Base-by-base conservation (phyloP, 1,139 yeast species). In the Nakaseomyces bracarensis region DNA sequence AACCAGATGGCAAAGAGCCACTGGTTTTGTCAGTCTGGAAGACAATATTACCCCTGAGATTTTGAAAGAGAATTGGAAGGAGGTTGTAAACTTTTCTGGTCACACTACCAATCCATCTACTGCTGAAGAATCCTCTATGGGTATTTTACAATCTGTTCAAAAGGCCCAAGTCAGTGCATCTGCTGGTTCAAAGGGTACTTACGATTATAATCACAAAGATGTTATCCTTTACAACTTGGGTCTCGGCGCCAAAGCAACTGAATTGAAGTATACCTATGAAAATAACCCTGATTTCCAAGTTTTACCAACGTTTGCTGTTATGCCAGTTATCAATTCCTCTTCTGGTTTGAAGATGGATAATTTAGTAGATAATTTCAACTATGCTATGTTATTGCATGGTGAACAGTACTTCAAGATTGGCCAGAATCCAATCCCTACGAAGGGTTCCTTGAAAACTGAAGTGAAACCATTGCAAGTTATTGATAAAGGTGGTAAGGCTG, bases 1-100 rank as follows among this genome's bases (percentile, higher is more conserved):
- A 66, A 87, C 96, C 43, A 77, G 97, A 70, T 87, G 94, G 93
- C 95, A 89, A 68, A 78, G 96, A 65, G 80, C 95, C 45, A 79
- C 79, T 51, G 97, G 97, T 54, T 82, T 78, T 43, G 86, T 82
- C 14, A 74, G 79, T 46, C 58, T 64, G 38, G 70, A 67, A 43
- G 79, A 73, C 34, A 68, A 68, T 28, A 67, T 68, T 46, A 67
- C 79, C 21, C 82, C 87, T 25, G 97, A 89, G 65, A 74, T 76
- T 50, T 68, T 91, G 49, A 72, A 73, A 46, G 81, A 79, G 45
- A 71, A 82, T 62, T 79, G 91, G 78, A 66, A 57, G 15, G 76
- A 74, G 40, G 74, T 89, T 49, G 67, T 70, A 45, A 80, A 85
- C 66, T 91, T 85, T 63, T 71, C 77, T 39, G 68, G 70, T 53